Evolutionary conservation across 345 rosid genomes (phyloP), one percentile per base, ranked within the genome.

Genomic region (Chamaenerion angustifolium): DNA sequence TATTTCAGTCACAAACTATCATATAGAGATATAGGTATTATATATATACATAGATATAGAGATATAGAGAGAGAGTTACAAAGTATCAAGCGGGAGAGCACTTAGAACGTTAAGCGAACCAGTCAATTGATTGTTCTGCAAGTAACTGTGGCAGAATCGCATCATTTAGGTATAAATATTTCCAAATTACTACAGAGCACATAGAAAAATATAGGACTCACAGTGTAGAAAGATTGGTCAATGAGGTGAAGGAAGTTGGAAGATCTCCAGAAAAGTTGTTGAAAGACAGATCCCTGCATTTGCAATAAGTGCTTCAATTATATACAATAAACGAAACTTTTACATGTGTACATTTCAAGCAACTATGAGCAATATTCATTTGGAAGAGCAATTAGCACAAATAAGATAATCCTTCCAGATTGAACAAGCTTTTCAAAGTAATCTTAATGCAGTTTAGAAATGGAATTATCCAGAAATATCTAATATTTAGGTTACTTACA

Each of bases 251-350:
- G 18, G 99, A 92, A 65, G 11, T 58, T 8, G 97, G 99, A 75
- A 93, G 85, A 74, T 88, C 80, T 16, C 97, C 99, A 56, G 74
- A 81, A 57, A 88, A 77, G 67, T 79, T 88, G 76, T 93, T 93
- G 72, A 73, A 87, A 60, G 99, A 93, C 40, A 93, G 68, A 75
- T 88, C 99, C 77, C 99, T 93, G 68, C 59, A 70, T 52, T 19
- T 46, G 35, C 10, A 31, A 31, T n/a, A 31, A 31, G 8, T 5
- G 37, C 37, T 31, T 31, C 37, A 31, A 31, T 31, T 31, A 31
- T 31, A 31, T 31, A 31, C 10, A 8, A 31, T 31, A 7, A 31
- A 31, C 37, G 1, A 7, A 3, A 31, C 37, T 7, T 7, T 3
- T 7, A 31, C 0, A 5, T 31, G 10, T 3, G 10, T 31, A 31